Evolutionary conservation across 2,329 filamentous ascomycete species (phyloP).

Genomic region (Escovopsis sp.): DNA sequence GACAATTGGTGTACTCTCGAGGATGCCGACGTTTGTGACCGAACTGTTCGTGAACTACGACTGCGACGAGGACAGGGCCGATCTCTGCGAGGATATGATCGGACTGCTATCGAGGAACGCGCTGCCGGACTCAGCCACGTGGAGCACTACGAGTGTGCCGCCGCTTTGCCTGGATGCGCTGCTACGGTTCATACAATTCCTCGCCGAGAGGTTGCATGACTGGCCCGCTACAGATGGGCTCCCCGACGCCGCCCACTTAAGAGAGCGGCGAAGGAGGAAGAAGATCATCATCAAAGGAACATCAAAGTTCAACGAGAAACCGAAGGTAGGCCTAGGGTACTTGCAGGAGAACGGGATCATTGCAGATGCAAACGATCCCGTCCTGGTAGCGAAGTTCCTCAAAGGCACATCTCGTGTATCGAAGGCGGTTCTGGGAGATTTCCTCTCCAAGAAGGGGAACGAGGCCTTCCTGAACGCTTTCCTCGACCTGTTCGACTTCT

Average conservation of each 20-base stretch:
- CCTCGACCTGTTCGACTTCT: slow-evolving; percentile 77
- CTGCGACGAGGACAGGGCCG: slow-evolving; percentile 79
- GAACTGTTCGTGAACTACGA: slow-evolving; percentile 98
- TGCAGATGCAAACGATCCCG: slow-evolving; percentile 54
- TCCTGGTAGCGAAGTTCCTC: slow-evolving; percentile 72
- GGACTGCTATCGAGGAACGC: slow-evolving; percentile 86
- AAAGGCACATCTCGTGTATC: slow-evolving; percentile 78
- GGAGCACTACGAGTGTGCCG: slow-evolving; percentile 97
- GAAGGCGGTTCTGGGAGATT: slow-evolving; percentile 85
- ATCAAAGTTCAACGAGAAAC: slow-evolving; percentile 87
- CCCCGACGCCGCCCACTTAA: slow-evolving; percentile 49
- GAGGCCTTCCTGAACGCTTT: slow-evolving; percentile 75
- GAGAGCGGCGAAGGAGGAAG: slow-evolving; percentile 64
- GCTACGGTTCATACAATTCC: slow-evolving; percentile 79
- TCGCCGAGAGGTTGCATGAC: slow-evolving; percentile 73
- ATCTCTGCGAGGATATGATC: slow-evolving; percentile 91
- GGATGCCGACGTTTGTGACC: slow-evolving; percentile 88
- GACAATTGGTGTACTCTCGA: slow-evolving; percentile 76
- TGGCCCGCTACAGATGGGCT: slow-evolving; percentile 48
- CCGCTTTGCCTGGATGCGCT: slow-evolving; percentile 87
- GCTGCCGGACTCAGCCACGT: slow-evolving; percentile 90
- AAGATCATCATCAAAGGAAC: slow-evolving; percentile 79
- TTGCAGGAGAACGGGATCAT: slow-evolving; percentile 79
- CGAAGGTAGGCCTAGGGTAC: slow-evolving; percentile 77
- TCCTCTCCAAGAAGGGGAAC: slow-evolving; percentile 79